Evolutionary conservation across 2,329 filamentous ascomycete genomes (phyloP), one percentile per base, ranked within the genome.

Genomic region (Madurella mycetomatis): DNA sequence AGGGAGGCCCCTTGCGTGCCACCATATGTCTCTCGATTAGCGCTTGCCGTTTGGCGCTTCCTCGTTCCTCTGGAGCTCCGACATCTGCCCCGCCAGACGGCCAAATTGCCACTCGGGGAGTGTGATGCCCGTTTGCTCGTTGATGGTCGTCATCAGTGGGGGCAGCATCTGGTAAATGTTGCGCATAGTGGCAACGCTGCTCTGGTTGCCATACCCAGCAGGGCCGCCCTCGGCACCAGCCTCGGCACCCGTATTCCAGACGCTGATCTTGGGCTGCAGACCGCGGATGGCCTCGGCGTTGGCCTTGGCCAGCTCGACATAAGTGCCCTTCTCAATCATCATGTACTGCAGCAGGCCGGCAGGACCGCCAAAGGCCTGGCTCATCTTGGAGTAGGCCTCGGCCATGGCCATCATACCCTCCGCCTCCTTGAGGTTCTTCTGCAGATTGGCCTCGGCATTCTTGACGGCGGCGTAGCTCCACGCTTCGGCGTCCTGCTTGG

Each of bases 81-180:
- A 57, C 51, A 54, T 69, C 53, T 72, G 63, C 1, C 60, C 61
- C 5, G 72, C 70, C 40, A 79, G 61, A 41, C 72, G 74, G 0
- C 82, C 82, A 66, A 84, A 84, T 67, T 85, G 81, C 90, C 90
- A 95, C 64, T 81, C 82, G 1, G 90, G 90, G 7, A 92, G 83
- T 1, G 80, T 79, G 65, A 95, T 91, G 0, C 90, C 90, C 0
- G 90, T 95, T 76, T 95, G 90, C 56, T 95, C 90, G 63, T 94
- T 86, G 65, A 95, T 92, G 0, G 90, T 95, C 9, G 81, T 84
- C 73, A 95, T 85, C 17, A 95, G 77, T 5, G 90, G 90, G 37
- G 90, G 90, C 57, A 95, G 75, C 68, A 85, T 87, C 76, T 94
- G 90, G 73, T 94, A 92, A 39, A 95, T 79, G 62, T 92, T 92